Evolutionary conservation across 1,284 basidiomycete genomes (phyloP), one percentile per base, ranked within the genome.

Genomic region (Tilletia walkeri): DNA sequence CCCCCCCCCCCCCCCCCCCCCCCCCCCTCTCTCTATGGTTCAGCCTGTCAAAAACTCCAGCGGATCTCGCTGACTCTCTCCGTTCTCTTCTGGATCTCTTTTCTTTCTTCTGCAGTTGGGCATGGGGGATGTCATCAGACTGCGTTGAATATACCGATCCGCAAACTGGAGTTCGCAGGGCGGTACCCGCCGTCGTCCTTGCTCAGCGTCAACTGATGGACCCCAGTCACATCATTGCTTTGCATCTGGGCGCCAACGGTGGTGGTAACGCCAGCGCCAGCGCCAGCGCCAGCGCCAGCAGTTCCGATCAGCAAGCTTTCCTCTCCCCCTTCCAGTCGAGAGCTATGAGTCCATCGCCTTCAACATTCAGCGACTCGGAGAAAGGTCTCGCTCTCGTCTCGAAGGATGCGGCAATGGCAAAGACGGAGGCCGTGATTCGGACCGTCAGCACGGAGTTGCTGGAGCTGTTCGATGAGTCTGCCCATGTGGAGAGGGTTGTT

Each of bases 181-280:
- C 72, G 39, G 59, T 72, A 14, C 69, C 71, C n/a, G 71, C 71
- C n/a, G 71, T 67, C 39, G 45, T 54, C 5, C 56, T 72, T 20
- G 68, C 71, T 20, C 71, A 72, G 59, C 36, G 50, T 7, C 39
- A 54, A 18, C 36, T 72, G 20, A 70, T 72, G 69, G 71, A 72
- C 30, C 70, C 71, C 12, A 36, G 34, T 18, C 70, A 72, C 67
- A 56, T 72, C 41, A 61, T 70, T n/a, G 49, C 66, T n/a, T 9
- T 16, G 38, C 59, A 68, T n/a, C 68, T 50, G 39, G 30, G 20
- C 10, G 14, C 49, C 70, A 68, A 18, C 67, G 16, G 7, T 10
- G 61, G 54, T 38, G 24, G 20, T 38, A 39, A 30, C 24, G 24
- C 39, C 68, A 69, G 50, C n/a, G 30, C 50, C 18, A 6, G 18